Conservation (phyloP, 352 stramenopile species). For the Phytophthora colocasiae region DNA sequence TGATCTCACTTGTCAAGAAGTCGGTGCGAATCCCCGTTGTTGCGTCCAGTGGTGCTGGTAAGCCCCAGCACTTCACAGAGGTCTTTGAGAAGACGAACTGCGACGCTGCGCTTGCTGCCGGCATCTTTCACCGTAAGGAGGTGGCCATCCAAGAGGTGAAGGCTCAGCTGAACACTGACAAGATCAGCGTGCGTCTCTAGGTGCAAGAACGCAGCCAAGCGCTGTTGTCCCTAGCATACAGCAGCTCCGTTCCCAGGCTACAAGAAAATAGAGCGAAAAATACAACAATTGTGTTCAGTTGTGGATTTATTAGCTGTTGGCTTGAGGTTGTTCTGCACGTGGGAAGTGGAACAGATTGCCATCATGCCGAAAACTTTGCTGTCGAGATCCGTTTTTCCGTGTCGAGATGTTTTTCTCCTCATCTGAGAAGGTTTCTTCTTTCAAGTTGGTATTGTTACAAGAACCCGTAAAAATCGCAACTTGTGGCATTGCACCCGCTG, state of each 20-base stretch:
- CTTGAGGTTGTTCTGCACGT: too few relatives aligned
- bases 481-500: conserved; percentile 28
- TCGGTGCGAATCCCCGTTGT: conserved; percentile 97
- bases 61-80: conserved; percentile 94
- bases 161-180: conserved; percentile 79
- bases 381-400: background rate
- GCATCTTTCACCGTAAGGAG: conserved; percentile 98
- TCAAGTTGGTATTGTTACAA: background rate
- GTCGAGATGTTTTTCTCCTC: conserved; percentile 15
- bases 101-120: conserved; percentile 96
- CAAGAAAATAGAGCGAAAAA: conserved; percentile 35
- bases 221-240: too few relatives aligned
- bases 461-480: background rate
- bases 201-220: conserved; percentile 12
- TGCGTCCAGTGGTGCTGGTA: conserved; percentile 96
- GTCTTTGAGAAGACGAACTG: conserved; percentile 94
- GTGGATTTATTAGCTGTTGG: too few relatives aligned
- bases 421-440: conserved; percentile 2
- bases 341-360: conserved; percentile 42
- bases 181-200: conserved; percentile 75
- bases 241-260: conserved; percentile 10
- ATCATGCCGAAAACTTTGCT: conserved; percentile 13
- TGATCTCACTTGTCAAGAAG: conserved; percentile 76
- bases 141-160: conserved; percentile 97
- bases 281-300: conserved; percentile 8